A percentile compares a stretch with the other conserved stretches of the same genome.
Evolutionary conservation across 2,329 filamentous ascomycete genomes (phyloP).

Genomic region (Colletotrichum eremochloae): DNA sequence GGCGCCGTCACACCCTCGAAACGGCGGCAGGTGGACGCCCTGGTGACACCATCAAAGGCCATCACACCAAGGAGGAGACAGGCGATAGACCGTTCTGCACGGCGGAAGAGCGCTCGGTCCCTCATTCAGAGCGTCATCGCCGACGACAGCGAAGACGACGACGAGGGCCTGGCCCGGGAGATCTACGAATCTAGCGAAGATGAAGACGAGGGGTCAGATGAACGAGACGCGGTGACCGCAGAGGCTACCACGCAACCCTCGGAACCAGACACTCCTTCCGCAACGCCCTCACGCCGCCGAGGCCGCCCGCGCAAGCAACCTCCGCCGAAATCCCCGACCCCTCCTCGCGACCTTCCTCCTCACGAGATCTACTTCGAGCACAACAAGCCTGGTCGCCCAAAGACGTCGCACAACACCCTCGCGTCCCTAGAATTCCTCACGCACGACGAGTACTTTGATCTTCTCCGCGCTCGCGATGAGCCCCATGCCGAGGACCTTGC

Average conservation of each 20-base stretch:
- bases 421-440: constrained; percentile 81
- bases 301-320: constrained; percentile 54
- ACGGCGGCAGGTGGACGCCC: constrained; percentile 48
- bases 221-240: constrained; percentile 46
- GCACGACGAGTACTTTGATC: constrained; percentile 90
- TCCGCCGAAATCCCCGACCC: constrained; percentile 75
- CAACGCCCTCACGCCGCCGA: constrained; percentile 63
- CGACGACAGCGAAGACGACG: constrained; percentile 76
- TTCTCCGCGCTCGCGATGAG: constrained; percentile 74
- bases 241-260: constrained; percentile 49
- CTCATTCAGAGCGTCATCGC: constrained; percentile 80
- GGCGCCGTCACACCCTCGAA: constrained; percentile 55
- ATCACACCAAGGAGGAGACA: constrained; percentile 74
- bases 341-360: constrained; percentile 83
- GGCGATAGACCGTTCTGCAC: constrained; percentile 86
- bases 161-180: constrained; percentile 74
- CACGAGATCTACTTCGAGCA: constrained; percentile 96
- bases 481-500: constrained; percentile 78
- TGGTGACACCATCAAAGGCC: constrained; percentile 57
- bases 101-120: constrained; percentile 84
- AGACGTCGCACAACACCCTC: constrained; percentile 90
- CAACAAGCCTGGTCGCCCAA: constrained; percentile 83
- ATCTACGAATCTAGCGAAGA: constrained; percentile 74
- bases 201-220: constrained; percentile 48
- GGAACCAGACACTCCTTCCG: constrained; percentile 55